phyloP scores from a whole-genome alignment of 2,329 filamentous ascomycete species.

The Botrytis fabae region DNA sequence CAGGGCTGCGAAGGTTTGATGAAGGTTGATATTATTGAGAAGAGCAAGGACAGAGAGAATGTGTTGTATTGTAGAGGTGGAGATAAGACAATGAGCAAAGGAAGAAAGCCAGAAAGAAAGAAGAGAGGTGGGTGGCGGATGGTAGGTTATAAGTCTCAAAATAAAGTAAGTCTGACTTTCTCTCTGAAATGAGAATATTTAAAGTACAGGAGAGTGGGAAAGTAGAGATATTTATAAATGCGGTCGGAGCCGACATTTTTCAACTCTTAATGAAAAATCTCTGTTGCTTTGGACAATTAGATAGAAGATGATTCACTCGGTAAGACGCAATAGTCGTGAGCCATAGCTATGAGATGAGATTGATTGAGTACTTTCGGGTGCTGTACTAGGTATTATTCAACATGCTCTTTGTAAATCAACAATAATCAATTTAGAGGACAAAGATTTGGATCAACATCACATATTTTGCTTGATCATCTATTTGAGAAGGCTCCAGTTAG shows the following conservation, averaged over 20 bases:
- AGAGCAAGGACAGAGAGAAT: background rate
- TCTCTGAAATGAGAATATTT: background rate
- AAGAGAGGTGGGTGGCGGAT: background rate
- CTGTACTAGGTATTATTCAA: background rate
- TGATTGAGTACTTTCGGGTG: background rate
- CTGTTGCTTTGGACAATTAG: background rate
- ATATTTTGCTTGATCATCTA: background rate
- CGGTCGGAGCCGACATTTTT: background rate
- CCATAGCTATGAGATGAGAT: background rate
- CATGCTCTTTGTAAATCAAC: background rate
- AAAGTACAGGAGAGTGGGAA: background rate
- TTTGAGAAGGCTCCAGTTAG: too few species aligned
- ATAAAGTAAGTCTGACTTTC: background rate
- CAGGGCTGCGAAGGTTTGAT: background rate
- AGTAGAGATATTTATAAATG: background rate
- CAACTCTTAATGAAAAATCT: background rate
- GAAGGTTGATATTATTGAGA: background rate
- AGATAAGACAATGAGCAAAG: background rate
- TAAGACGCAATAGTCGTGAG: background rate
- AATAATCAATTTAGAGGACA: background rate
- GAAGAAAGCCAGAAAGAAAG: background rate
- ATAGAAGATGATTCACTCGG: background rate
- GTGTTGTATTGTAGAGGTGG: background rate
- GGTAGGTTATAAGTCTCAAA: background rate
- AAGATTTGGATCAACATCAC: background rate